A percentile compares a stretch with the other conserved stretches of the same genome.
These are phyloP conservation scores for Kodamaea fungicola DNA, from an alignment of 1,139 yeast species.

Conservation along the genomic window DNA sequence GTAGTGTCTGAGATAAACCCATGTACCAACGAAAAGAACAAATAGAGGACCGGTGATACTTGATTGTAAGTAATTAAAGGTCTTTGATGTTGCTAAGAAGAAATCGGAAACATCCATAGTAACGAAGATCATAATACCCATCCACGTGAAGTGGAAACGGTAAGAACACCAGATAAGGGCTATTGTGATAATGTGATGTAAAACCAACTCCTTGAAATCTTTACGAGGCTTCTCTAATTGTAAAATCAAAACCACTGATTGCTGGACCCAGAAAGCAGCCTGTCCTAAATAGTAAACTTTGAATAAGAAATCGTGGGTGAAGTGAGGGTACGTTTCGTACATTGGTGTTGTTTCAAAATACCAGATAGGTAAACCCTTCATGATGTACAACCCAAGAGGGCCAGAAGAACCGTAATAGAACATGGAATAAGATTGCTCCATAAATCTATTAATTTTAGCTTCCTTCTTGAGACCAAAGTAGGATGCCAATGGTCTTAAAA, in stretches of 20 bases:
- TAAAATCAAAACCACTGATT: conserved; percentile 72
- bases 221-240: conserved; percentile 94
- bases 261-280: conserved; percentile 98
- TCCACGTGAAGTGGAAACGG: conserved; percentile 93
- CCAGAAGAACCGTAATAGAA: conserved; percentile 80
- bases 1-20: conserved; percentile 90
- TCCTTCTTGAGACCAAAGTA: conserved; percentile 50
- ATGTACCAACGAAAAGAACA: conserved; percentile 58
- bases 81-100: conserved; percentile 79
- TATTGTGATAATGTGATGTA: conserved; percentile 91
- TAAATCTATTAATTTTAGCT: conserved; percentile 70
- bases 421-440: conserved; percentile 89
- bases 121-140: conserved; percentile 85
- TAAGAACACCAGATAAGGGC: conserved; percentile 87
- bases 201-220: conserved; percentile 84
- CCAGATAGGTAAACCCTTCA: conserved; percentile 85
- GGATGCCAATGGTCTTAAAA: conserved; percentile 70
- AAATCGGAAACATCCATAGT: conserved; percentile 97
- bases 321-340: conserved; percentile 80
- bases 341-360: conserved; percentile 79
- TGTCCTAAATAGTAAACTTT: conserved; percentile 85
- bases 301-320: conserved; percentile 63
- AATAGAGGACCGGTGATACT: conserved; percentile 62
- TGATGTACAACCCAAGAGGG: conserved; percentile 84
- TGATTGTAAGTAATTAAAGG: conserved; percentile 78